Conservation (phyloP, 352 stramenopile genomes). For the Phytopythium cucurbitacearum region DNA sequence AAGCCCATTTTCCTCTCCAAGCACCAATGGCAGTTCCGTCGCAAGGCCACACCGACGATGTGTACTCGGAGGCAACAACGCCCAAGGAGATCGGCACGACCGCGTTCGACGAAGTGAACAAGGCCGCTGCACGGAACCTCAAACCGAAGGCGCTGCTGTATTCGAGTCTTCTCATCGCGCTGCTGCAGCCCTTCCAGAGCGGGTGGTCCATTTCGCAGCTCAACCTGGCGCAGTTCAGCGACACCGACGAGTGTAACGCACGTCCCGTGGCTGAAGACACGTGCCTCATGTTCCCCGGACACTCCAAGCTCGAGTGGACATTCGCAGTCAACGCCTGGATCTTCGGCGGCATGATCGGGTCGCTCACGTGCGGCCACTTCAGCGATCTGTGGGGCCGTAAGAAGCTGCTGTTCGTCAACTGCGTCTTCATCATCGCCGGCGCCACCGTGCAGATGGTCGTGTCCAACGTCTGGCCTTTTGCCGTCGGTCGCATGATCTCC, state of each 20-base stretch:
- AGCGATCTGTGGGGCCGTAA: conserved; percentile 27
- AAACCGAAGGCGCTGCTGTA: conserved; percentile 31
- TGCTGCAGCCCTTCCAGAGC: conserved; percentile 48
- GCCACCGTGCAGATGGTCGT: conserved; percentile 17
- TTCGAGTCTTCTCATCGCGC: conserved; percentile 24
- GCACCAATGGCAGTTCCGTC: conserved; percentile 8
- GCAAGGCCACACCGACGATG: conserved; percentile 10
- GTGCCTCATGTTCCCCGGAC: conserved; percentile 13
- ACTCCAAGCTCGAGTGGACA: conserved; percentile 33
- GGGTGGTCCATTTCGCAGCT: conserved; percentile 54
- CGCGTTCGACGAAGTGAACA: conserved; percentile 11
- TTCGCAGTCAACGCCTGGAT: conserved; percentile 36
- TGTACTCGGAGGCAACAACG: conserved; percentile 14
- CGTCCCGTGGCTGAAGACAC: conserved; percentile 9
- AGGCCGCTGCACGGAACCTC: conserved; percentile 9
- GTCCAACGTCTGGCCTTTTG: not conserved
- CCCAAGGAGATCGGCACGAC: conserved; percentile 7
- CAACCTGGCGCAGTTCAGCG: conserved; percentile 42
- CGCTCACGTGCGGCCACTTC: conserved; percentile 24
- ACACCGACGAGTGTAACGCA: conserved; percentile 26
- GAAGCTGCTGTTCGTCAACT: conserved; percentile 20
- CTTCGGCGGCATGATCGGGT: conserved; percentile 42
- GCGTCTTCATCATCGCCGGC: conserved; percentile 26
- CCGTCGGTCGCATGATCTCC: conserved; percentile 12
- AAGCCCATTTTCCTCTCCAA: not conserved